Base-by-base conservation (phyloP, 352 stramenopile genomes). In the Pythium periplocum region DNA sequence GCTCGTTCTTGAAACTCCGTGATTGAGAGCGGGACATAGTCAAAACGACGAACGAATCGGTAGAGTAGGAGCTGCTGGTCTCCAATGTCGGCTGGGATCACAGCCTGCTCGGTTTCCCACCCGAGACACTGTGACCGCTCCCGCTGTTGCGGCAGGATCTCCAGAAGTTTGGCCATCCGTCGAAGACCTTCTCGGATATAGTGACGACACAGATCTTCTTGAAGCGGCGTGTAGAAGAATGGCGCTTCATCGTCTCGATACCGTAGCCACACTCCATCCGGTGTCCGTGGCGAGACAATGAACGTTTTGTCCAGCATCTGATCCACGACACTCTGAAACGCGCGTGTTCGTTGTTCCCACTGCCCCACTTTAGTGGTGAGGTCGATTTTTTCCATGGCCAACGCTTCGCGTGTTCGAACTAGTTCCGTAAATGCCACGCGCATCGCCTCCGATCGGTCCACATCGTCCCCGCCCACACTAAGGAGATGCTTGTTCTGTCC, bases 311-410 rank as follows among this genome's bases (percentile, higher is more conserved):
- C 9, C 30, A 64, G 53, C 7, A 54, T 10, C 46, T 60, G 58
- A 12, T 65, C 51, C 34, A 51, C 57, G 43, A 65, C 52, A 41
- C 58, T 59, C 37, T 65, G 52, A 39, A 65, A 52, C 11, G 58
- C 58, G 2, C 52, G 46, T 40, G 52, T 46, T 2, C 58, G 58
- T 45, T 57, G 58, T 38, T 57, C 58, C 49, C 55, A 38, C 31
- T 44, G 11, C 9, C 31, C 26, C 6, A 64, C 6, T 4, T 38
- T 41, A 4, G 34, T 30, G 2, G 31, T 34, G 40, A 64, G 51
- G 2, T 55, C 41, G 6, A 37, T 32, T 32, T 55, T 50, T 31
- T 64, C 58, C 34, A 60, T 41, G 31, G 40, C 26, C 10, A 64
- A 50, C 46, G 47, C 12, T 26, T 64, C 58, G 3, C 58, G 33